Percentiles rank a stretch among this genome's conserved stretches.
These are phyloP conservation scores for Fragaria vesca DNA, from an alignment of 306 rosid species.

Conservation along the genomic window DNA sequence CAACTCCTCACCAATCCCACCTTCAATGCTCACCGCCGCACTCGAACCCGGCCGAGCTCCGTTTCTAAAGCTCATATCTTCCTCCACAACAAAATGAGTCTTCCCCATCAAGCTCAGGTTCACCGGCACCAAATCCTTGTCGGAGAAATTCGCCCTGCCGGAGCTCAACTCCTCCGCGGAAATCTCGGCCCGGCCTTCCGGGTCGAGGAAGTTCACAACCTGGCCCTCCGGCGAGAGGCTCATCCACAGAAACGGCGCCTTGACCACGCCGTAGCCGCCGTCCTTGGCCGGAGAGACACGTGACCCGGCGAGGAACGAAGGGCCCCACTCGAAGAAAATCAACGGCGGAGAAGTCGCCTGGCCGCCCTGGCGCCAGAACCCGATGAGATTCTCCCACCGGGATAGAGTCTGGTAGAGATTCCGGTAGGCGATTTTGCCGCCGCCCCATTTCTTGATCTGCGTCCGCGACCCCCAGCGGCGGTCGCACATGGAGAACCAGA, in stretches of 20 bases:
- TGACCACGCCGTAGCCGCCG: constrained; percentile 52
- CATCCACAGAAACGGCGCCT: constrained; percentile 67
- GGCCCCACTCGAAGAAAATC: constrained; percentile 88
- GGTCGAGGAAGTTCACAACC: constrained; percentile 48
- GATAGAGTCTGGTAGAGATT: constrained; percentile 61
- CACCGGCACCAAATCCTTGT: constrained; percentile 53
- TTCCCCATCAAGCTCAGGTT: constrained; percentile 72
- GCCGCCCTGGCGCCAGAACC: constrained; percentile 94
- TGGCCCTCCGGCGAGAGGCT: constrained; percentile 66
- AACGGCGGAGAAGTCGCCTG: constrained; percentile 51
- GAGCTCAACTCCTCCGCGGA: constrained; percentile 19
- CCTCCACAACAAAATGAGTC: constrained; percentile 78
- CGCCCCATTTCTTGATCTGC: constrained; percentile 65
- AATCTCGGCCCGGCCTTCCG: constrained; percentile 51
- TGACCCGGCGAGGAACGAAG: constrained; percentile 53
- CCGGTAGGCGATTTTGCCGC: constrained; percentile 47
- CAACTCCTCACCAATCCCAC: constrained; percentile 39
- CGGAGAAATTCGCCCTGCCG: constrained; percentile 26
- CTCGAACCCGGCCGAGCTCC: constrained; percentile 50
- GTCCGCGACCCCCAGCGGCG: constrained; percentile 87
- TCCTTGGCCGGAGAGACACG: constrained; percentile 64
- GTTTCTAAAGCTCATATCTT: constrained; percentile 36
- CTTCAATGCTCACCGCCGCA: constrained; percentile 30
- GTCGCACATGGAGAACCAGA: constrained; percentile 83
- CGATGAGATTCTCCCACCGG: constrained; percentile 72